A percentile compares a stretch with the other conserved stretches of the same genome.
phyloP scores from a whole-genome alignment of 345 rosid genomes.

The Gossypium arboreum region DNA sequence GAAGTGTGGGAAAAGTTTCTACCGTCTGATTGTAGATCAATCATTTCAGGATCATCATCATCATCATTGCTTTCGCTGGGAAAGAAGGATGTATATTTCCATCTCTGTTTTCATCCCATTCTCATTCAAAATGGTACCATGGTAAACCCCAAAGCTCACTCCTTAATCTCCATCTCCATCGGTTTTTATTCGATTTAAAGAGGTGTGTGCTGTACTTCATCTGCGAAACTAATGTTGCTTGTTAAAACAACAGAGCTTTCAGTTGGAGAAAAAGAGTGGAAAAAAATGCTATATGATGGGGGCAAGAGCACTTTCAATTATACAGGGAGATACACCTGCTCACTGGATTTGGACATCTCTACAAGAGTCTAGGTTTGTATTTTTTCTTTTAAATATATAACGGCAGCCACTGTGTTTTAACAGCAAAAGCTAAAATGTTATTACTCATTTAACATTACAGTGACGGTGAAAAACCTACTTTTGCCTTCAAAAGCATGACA shows the following conservation, averaged over 20 bases:
- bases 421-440: too few relatives aligned
- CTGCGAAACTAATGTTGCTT: not conserved
- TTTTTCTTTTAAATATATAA: not conserved
- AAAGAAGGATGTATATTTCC: conserved; percentile 34
- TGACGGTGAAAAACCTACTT: too few relatives aligned
- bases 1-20: conserved; percentile 8
- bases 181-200: too few relatives aligned
- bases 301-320: conserved; percentile 28
- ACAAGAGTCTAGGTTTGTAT: conserved; percentile 26
- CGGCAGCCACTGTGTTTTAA: too few relatives aligned
- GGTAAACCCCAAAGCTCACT: not conserved
- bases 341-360: conserved; percentile 29
- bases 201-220: not conserved
- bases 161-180: too few relatives aligned
- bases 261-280: conserved; percentile 30
- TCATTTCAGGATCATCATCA: not conserved
- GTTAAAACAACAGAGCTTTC: conserved; percentile 27
- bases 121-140: not conserved
- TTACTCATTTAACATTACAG: too few relatives aligned
- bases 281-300: conserved; percentile 36
- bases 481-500: too few relatives aligned
- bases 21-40: not conserved
- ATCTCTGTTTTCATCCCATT: not conserved
- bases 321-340: conserved; percentile 28
- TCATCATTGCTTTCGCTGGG: not conserved